phyloP scores from a whole-genome alignment of 2,329 filamentous ascomycete species.

The Pseudogymnoascus sp. region DNA sequence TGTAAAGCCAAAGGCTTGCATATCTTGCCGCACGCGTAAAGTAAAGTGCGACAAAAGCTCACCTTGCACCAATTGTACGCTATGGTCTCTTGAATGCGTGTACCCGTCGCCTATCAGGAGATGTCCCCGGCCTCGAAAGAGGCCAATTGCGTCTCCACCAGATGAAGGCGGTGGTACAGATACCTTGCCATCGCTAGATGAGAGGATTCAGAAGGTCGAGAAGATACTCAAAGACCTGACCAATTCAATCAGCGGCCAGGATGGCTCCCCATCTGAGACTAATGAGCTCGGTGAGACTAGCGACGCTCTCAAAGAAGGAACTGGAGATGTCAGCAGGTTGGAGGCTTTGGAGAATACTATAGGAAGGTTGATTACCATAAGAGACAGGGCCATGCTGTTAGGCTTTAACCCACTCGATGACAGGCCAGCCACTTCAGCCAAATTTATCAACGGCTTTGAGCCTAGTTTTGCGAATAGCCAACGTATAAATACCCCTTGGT shows the following conservation, averaged over 20 bases:
- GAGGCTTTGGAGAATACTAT: background rate
- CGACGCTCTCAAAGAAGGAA: background rate
- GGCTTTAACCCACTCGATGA: background rate
- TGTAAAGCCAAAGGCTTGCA: slow-evolving; percentile 6
- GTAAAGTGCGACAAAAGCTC: background rate
- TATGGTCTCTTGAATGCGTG: slow-evolving; percentile 2
- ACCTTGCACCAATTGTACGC: slow-evolving; percentile 1
- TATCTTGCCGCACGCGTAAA: slow-evolving; percentile 6
- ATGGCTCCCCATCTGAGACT: background rate
- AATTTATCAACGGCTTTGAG: background rate
- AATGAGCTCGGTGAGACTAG: background rate
- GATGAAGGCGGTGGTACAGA: background rate
- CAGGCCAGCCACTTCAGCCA: background rate
- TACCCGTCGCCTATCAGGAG: background rate
- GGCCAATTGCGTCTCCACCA: background rate
- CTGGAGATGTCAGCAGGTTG: background rate
- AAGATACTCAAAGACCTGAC: background rate
- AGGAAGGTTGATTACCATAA: background rate
- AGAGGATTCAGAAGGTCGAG: background rate
- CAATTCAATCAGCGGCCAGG: background rate
- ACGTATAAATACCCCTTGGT: background rate
- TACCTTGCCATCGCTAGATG: background rate
- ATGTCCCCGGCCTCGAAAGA: background rate
- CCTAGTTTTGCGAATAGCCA: background rate
- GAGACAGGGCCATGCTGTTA: background rate